Percentiles rank a stretch among this genome's conserved stretches.
phyloP scores from a whole-genome alignment of 2,329 filamentous ascomycete species.

The Xylariaceae sp. region DNA sequence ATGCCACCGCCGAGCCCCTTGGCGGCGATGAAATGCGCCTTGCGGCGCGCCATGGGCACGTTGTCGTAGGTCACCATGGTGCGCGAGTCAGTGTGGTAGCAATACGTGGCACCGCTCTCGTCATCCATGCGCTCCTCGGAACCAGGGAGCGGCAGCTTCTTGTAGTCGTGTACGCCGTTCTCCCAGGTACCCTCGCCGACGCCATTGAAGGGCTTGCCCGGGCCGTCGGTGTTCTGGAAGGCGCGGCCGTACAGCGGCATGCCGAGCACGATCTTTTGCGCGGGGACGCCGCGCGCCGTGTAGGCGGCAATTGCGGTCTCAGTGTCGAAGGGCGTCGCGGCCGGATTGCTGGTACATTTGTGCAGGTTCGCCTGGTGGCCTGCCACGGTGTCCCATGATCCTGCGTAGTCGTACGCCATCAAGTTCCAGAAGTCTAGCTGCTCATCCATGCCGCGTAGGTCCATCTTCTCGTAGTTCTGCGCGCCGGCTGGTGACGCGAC shows the following conservation, averaged over 20 bases:
- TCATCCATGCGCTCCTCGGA: constrained; percentile 60
- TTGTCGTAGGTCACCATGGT: constrained; percentile 79
- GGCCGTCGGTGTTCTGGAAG: constrained; percentile 72
- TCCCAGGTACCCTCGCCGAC: constrained; percentile 80
- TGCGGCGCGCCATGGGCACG: constrained; percentile 57
- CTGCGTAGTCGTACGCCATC: constrained; percentile 87
- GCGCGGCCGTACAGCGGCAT: constrained; percentile 90
- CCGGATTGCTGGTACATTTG: constrained; percentile 49
- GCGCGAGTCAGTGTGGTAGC: constrained; percentile 58
- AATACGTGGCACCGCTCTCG: constrained; percentile 65
- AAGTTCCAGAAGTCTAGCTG: constrained; percentile 71
- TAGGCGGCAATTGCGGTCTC: constrained; percentile 67
- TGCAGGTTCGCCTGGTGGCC: constrained; percentile 81
- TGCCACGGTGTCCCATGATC: constrained; percentile 66
- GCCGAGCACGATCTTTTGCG: constrained; percentile 75
- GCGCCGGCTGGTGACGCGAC: constrained; percentile 60
- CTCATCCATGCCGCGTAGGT: constrained; percentile 58
- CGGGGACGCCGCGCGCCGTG: constrained; percentile 51
- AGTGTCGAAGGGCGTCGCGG: constrained; percentile 73
- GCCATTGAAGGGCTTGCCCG: constrained; percentile 63
- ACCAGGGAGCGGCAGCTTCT: constrained; percentile 66
- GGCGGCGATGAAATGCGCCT: constrained; percentile 65
- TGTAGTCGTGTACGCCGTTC: constrained; percentile 81
- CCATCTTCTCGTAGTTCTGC: constrained; percentile 56
- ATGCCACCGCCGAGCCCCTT: constrained; percentile 77